phyloP scores from a whole-genome alignment of 2,329 filamentous ascomycete species.

The Talaromyces atroroseus region DNA sequence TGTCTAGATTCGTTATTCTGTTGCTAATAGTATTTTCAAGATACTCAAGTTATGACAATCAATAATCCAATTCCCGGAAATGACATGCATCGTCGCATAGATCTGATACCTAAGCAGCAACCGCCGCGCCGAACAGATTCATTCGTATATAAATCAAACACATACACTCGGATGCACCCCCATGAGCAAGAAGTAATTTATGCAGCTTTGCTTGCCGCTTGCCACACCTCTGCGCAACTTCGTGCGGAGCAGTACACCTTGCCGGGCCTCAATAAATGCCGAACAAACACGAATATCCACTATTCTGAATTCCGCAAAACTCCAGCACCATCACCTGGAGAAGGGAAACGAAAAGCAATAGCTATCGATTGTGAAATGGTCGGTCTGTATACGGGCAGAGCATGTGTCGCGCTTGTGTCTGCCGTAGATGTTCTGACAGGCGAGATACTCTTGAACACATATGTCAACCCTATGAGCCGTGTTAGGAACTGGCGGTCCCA shows the following conservation, averaged over 20 bases:
- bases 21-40: neutral
- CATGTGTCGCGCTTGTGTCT: slow-evolving; percentile 34
- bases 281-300: neutral
- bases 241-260: slow-evolving; percentile 2
- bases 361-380: slow-evolving; percentile 50
- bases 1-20: neutral
- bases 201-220: neutral
- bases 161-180: neutral
- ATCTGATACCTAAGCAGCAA: neutral
- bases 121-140: neutral
- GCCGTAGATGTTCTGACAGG: slow-evolving; percentile 45
- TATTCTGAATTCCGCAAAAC: slow-evolving; percentile 1
- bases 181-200: neutral
- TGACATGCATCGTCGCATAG: neutral
- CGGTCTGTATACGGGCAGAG: slow-evolving; percentile 22
- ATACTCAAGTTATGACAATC: neutral
- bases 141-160: neutral
- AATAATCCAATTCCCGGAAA: neutral
- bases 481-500: slow-evolving; percentile 35
- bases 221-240: slow-evolving; percentile 1
- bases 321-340: neutral
- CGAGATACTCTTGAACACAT: slow-evolving; percentile 40
- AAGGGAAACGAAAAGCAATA: slow-evolving; percentile 25
- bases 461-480: slow-evolving; percentile 33
- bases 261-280: neutral